These are phyloP conservation scores for Eucalyptus cladocalyx DNA, from an alignment of 345 rosid species.

Conservation along the genomic window DNA sequence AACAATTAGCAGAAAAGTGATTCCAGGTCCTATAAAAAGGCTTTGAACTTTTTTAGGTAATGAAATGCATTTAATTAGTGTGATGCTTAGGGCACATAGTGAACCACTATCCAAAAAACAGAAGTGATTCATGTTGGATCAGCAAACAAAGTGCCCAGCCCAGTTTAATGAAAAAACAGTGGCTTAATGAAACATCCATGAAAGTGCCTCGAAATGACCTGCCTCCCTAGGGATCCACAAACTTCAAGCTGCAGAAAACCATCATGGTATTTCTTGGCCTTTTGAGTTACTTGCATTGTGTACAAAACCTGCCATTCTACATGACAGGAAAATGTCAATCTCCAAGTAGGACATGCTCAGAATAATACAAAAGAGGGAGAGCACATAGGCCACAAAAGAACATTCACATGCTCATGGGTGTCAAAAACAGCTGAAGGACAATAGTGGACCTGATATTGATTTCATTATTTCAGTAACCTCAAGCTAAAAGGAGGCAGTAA, in stretches of 20 bases:
- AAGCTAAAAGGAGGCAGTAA: neutral
- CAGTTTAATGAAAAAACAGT: neutral
- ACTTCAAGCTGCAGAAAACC: constrained; percentile 25
- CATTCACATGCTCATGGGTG: neutral
- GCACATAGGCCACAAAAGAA: neutral
- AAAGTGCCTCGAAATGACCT: constrained; percentile 12
- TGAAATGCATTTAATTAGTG: neutral
- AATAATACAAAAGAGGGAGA: neutral
- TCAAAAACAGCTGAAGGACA: neutral
- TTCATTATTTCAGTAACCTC: neutral
- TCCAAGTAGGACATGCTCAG: neutral
- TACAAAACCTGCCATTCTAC: constrained; percentile 56
- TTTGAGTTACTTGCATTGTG: constrained; percentile 46
- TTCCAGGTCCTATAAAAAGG: neutral
- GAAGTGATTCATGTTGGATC: neutral
- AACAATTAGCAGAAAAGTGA: neutral
- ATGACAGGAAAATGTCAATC: neutral
- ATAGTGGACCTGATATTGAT: neutral
- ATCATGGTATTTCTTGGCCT: constrained; percentile 60
- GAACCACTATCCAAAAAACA: neutral
- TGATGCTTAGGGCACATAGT: neutral
- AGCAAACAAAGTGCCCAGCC: neutral
- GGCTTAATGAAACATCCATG: neutral
- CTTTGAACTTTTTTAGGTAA: neutral
- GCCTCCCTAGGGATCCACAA: constrained; percentile 21